Percentiles rank a stretch among this genome's conserved stretches.
phyloP scores from a whole-genome alignment of 805 yeast genomes.

The Wickerhamiella azyma region DNA sequence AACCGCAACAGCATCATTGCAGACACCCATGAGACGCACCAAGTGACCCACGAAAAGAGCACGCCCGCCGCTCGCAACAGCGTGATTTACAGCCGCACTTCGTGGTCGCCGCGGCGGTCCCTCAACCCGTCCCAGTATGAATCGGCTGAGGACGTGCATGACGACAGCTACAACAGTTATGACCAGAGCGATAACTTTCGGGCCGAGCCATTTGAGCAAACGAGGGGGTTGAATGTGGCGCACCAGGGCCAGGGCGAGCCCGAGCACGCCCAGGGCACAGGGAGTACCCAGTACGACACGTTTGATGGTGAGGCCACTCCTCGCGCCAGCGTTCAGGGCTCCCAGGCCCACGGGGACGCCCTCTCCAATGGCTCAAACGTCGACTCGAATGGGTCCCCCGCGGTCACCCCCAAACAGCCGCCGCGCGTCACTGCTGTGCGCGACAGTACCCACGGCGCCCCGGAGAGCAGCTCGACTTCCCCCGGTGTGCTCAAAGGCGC shows the following conservation, averaged over 20 bases:
- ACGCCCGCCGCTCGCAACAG: conserved; percentile 21
- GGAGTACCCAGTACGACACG: too few species aligned
- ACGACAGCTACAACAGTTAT: not conserved
- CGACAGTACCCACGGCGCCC: not conserved
- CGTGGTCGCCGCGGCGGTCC: conserved; percentile 10
- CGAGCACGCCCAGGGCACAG: too few species aligned
- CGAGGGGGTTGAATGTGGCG: too few species aligned
- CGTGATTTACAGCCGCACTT: conserved; percentile 17
- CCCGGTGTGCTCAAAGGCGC: conserved; percentile 5
- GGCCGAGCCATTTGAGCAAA: too few species aligned
- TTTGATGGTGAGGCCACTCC: too few species aligned
- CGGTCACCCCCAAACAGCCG: not conserved
- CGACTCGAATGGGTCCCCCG: too few species aligned
- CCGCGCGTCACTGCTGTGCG: not conserved
- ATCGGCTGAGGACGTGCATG: not conserved
- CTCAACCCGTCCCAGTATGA: conserved; percentile 2
- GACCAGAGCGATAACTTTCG: not conserved
- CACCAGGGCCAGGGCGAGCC: too few species aligned
- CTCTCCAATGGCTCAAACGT: too few species aligned
- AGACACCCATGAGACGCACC: not conserved
- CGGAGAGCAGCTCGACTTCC: not conserved
- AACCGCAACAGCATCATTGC: not conserved
- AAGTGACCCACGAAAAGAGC: conserved; percentile 15
- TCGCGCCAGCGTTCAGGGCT: too few species aligned
- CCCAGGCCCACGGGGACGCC: too few species aligned